These are phyloP conservation scores for Eimeria maxima DNA, from an alignment of 169 alveolate genomes.

Conservation along the genomic window DNA sequence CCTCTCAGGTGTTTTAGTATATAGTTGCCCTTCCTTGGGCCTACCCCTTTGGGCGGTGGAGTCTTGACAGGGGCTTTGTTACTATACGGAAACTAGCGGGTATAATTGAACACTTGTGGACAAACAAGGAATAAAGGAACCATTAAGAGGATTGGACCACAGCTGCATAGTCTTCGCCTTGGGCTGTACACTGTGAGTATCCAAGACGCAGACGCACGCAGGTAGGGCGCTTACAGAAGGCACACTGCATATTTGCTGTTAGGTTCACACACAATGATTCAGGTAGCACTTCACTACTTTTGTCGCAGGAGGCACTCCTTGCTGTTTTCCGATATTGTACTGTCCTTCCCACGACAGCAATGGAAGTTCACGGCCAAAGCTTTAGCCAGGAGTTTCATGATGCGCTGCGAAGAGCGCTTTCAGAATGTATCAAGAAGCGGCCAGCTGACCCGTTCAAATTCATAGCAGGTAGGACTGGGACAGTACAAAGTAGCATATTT, in stretches of 20 bases:
- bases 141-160: neutral
- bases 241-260: neutral
- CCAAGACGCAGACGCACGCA: neutral
- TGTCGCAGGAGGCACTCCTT: neutral
- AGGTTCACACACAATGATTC: neutral
- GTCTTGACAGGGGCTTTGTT: slow-evolving; percentile 2
- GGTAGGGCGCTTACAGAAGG: neutral
- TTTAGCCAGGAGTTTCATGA: slow-evolving; percentile 63
- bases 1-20: neutral
- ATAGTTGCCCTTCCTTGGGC: neutral
- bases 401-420: slow-evolving; percentile 56
- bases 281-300: neutral
- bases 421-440: slow-evolving; percentile 59
- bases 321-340: neutral
- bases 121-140: neutral
- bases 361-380: neutral
- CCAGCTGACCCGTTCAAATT: slow-evolving; percentile 67
- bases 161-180: neutral
- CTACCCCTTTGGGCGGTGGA: neutral
- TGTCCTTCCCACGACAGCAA: neutral
- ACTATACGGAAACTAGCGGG: neutral
- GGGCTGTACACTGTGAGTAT: neutral
- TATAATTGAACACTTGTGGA: neutral
- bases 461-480: slow-evolving; percentile 52
- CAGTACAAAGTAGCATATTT: neutral